phyloP scores from a whole-genome alignment of 495 filamentous ascomycete genomes.

The Podospora australis region DNA sequence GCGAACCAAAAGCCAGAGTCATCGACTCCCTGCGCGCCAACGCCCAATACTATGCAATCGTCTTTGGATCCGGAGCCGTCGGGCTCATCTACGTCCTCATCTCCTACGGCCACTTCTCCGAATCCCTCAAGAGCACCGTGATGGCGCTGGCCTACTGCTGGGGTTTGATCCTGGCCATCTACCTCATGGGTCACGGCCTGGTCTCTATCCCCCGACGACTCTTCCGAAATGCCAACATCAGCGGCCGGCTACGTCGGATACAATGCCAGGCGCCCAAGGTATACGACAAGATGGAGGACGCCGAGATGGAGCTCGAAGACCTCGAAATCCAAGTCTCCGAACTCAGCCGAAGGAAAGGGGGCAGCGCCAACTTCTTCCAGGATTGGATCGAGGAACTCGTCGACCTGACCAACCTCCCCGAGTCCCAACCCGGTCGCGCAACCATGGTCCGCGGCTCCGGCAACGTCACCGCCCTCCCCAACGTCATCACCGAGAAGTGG shows the following conservation, averaged over 20 bases:
- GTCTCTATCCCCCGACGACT: conserved; percentile 82
- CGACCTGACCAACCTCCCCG: conserved; percentile 63
- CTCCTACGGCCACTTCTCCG: conserved; percentile 54
- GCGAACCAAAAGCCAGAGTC: conserved; percentile 71
- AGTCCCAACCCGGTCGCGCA: conserved; percentile 46
- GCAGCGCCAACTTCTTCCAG: conserved; percentile 71
- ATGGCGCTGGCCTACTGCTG: conserved; percentile 95
- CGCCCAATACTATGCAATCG: conserved; percentile 77
- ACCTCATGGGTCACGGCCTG: conserved; percentile 93
- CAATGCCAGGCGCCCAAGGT: conserved; percentile 73
- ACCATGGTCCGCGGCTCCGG: conserved; percentile 33
- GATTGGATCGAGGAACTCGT: conserved; percentile 92
- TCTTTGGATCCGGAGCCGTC: conserved; percentile 61
- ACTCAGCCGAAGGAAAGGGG: conserved; percentile 73
- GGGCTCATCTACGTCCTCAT: conserved; percentile 79
- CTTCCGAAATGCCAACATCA: conserved; percentile 67
- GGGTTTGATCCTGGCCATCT: conserved; percentile 85
- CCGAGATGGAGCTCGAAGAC: conserved; percentile 71
- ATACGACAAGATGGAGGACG: conserved; percentile 84
- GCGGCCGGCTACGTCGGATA: conserved; percentile 61
- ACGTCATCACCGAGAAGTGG: conserved; percentile 88
- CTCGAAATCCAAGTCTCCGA: conserved; percentile 72
- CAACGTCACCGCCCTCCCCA: conserved; percentile 48
- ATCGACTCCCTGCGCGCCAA: conserved; percentile 80
- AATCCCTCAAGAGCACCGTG: conserved; percentile 67